Base-by-base conservation (phyloP, 176 grass and related monocot genomes). In the Saccharum spontaneum region DNA sequence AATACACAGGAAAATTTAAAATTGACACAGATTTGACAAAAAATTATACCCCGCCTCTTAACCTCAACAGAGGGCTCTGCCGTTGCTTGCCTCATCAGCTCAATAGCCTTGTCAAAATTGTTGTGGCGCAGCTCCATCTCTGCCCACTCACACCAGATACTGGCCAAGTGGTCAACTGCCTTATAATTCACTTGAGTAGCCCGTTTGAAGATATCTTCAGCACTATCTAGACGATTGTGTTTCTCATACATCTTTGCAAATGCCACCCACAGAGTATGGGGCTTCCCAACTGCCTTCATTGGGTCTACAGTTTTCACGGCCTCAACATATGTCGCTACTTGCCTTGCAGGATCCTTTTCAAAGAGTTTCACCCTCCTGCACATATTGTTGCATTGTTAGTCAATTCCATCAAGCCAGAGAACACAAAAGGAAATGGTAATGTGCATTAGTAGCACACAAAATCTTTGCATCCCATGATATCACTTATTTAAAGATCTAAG, bases 231-330 rank as follows among this genome's bases (percentile, higher is more conserved):
- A 57, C 86, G 89, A 57, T 92, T 92, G 71, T 94, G 91, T 77
- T 86, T 88, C 85, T 97, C 94, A 81, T 97, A 97, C 91, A 97
- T 83, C 77, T 88, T 91, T 50, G 94, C 89, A 88, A 97, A 96
- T 36, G 86, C 67, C 78, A 97, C 82, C 94, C 94, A 97, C 41
- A 93, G 75, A 38, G 94, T 97, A 80, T 94, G 94, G 15, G 94
- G 94, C 61, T 97, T 97, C 41, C 94, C 94, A 60, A 91, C 94
- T 39, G 94, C 94, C 39, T 97, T 97, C 91, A 91, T 91, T 9
- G 94, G 94, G 70, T 97, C 94, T 30, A 97, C 87, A 45, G 91
- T 97, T 88, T 89, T 97, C 55, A 97, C 94, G 44, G 94, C 94
- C 78, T 97, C 94, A 49, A 89, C 92, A 83, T 97, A 97, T 41